phyloP scores from a whole-genome alignment of 2,329 filamentous ascomycete genomes.

The Curvularia lunata region DNA sequence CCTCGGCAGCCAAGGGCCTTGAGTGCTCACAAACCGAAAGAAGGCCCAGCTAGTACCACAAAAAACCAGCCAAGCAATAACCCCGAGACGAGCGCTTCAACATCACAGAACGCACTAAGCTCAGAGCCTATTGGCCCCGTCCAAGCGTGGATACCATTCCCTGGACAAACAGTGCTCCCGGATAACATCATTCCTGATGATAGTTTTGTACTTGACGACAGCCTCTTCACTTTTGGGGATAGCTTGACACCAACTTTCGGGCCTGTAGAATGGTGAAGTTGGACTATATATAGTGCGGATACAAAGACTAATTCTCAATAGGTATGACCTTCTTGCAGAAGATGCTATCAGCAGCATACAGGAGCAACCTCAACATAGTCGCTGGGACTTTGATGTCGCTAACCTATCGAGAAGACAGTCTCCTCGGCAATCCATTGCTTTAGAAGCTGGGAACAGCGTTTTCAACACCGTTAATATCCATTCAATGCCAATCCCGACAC shows the following conservation, averaged over 20 bases:
- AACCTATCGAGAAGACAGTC: constrained; percentile 52
- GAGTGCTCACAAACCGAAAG: constrained; percentile 20
- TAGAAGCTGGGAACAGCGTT: constrained; percentile 27
- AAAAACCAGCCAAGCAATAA: constrained; percentile 8
- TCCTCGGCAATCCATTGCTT: constrained; percentile 30
- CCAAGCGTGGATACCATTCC: constrained; percentile 27
- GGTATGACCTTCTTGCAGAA: constrained; percentile 54
- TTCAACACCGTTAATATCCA: constrained; percentile 11
- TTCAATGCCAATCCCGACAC: constrained; percentile 11
- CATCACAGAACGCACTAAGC: constrained; percentile 9
- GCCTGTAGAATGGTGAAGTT: constrained; percentile 51
- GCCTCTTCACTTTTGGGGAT: constrained; percentile 32
- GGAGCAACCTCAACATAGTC: constrained; percentile 39
- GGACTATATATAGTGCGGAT: background rate
- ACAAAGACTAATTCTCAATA: constrained; percentile 5
- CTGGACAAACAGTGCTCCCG: constrained; percentile 21
- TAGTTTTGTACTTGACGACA: constrained; percentile 34
- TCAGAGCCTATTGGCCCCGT: constrained; percentile 14
- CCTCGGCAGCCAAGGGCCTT: constrained; percentile 18
- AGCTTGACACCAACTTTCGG: constrained; percentile 50
- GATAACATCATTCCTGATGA: constrained; percentile 29
- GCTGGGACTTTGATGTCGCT: constrained; percentile 51
- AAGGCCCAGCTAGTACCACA: constrained; percentile 13
- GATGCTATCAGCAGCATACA: constrained; percentile 49
- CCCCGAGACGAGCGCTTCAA: constrained; percentile 2